phyloP scores from a whole-genome alignment of 257 asterid species.

The Lycium barbarum region DNA sequence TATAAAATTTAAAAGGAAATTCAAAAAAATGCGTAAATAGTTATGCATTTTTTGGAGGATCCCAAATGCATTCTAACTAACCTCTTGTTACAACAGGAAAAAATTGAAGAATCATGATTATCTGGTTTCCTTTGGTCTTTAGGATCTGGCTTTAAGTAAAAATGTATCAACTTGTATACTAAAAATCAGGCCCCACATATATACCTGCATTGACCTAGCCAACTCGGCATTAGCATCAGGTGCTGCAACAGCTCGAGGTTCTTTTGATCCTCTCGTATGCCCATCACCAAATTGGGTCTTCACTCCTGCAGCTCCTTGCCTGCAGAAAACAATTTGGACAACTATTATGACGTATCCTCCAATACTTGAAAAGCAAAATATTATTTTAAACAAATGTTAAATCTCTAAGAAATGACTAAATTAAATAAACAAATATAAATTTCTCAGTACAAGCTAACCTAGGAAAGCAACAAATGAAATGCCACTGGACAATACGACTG shows the following conservation, averaged over 20 bases:
- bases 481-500: background rate
- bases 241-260: constrained; percentile 54
- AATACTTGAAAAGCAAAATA: background rate
- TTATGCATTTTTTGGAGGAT: background rate
- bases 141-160: background rate
- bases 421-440: background rate
- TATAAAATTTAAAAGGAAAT: background rate
- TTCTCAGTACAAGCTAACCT: background rate
- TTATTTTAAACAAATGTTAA: background rate
- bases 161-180: background rate
- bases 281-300: constrained; percentile 58
- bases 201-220: constrained; percentile 65
- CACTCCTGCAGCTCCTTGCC: constrained; percentile 61
- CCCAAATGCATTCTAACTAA: background rate
- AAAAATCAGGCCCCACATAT: background rate
- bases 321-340: constrained; percentile 40
- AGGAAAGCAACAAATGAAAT: background rate
- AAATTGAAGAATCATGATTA: background rate
- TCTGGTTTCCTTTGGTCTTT: background rate
- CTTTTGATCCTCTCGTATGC: constrained; percentile 56
- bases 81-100: background rate
- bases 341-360: constrained; percentile 1
- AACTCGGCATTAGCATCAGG: constrained; percentile 54
- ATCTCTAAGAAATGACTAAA: background rate
- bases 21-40: background rate